Percentiles rank a stretch among this genome's conserved stretches.
These are phyloP conservation scores for Umbelopsis isabellina DNA, from an alignment of 192 early-diverging fungal genomes.

Conservation along the genomic window DNA sequence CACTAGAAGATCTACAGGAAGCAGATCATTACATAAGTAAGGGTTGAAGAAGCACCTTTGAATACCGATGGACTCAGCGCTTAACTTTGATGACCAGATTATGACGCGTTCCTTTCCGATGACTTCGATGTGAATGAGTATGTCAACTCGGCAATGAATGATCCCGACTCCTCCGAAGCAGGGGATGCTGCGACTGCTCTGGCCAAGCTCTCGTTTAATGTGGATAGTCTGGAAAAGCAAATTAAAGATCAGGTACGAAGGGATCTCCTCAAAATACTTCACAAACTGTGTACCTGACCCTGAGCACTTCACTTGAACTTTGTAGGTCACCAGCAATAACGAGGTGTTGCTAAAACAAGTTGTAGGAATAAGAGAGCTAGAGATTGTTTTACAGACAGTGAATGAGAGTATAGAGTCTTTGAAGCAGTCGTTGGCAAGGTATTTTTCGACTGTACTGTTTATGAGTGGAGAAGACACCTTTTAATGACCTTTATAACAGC, in stretches of 20 bases:
- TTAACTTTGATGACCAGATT: conserved; percentile 48
- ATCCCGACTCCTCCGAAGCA: conserved; percentile 48
- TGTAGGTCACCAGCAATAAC: conserved; percentile 68
- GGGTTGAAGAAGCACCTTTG: not conserved
- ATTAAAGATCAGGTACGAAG: conserved; percentile 69
- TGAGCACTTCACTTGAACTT: not conserved
- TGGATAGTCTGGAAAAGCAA: conserved; percentile 76
- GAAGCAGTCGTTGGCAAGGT: conserved; percentile 64
- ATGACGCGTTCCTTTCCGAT: conserved; percentile 63
- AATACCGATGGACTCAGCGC: not conserved
- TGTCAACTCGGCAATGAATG: conserved; percentile 68
- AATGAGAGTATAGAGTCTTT: conserved; percentile 54
- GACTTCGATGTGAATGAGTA: conserved; percentile 72
- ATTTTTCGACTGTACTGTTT: not conserved
- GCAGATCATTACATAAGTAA: conserved; percentile 33
- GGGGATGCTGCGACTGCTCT: conserved; percentile 63
- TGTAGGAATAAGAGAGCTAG: conserved; percentile 65
- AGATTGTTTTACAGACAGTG: conserved; percentile 53
- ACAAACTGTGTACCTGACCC: not conserved
- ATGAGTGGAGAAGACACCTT: not conserved
- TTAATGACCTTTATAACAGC: conserved; percentile 33
- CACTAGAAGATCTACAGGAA: conserved; percentile 16
- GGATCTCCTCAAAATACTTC: not conserved
- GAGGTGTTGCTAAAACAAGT: conserved; percentile 71
- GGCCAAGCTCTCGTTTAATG: conserved; percentile 66